Percentiles rank a stretch among this genome's conserved stretches.
phyloP scores from a whole-genome alignment of 805 yeast genomes.

The Candida ponderosae region DNA sequence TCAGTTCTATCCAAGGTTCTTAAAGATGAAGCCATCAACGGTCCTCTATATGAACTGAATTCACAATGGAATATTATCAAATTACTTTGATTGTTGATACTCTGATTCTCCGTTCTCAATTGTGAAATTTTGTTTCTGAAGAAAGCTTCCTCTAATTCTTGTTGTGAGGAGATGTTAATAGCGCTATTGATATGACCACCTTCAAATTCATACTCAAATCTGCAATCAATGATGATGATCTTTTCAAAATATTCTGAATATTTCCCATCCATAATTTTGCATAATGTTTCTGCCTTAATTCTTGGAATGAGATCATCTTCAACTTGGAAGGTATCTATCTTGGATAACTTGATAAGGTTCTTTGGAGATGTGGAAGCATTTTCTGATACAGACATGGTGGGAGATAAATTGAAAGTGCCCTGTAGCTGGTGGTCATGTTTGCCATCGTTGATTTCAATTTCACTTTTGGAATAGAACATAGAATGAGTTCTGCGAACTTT shows the following conservation, averaged over 20 bases:
- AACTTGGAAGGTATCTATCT: constrained; percentile 34
- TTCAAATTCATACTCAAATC: constrained; percentile 84
- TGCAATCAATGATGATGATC: constrained; percentile 67
- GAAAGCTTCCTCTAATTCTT: constrained; percentile 55
- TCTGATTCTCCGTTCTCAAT: constrained; percentile 7
- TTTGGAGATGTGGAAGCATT: constrained; percentile 7
- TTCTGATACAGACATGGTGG: constrained; percentile 2
- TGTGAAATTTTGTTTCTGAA: constrained; percentile 15
- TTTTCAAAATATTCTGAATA: constrained; percentile 34
- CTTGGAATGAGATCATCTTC: constrained; percentile 63
- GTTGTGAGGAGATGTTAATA: constrained; percentile 63
- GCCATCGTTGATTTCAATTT: constrained; percentile 17
- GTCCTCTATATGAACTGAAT: constrained; percentile 90
- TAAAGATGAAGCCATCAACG: constrained; percentile 80
- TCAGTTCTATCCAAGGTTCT: constrained; percentile 74
- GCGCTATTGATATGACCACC: constrained; percentile 94
- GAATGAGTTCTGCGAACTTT: constrained; percentile 58
- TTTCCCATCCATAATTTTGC: constrained; percentile 50
- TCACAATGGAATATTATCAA: constrained; percentile 90
- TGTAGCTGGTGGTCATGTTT: not conserved
- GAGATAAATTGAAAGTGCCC: constrained; percentile 2
- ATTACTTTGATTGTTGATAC: constrained; percentile 22
- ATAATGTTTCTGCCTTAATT: constrained; percentile 50
- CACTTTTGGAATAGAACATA: constrained; percentile 55
- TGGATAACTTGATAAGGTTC: constrained; percentile 20